Base-by-base conservation (phyloP, 2,329 filamentous ascomycete species). In the Exophiala lecanii-corni region DNA sequence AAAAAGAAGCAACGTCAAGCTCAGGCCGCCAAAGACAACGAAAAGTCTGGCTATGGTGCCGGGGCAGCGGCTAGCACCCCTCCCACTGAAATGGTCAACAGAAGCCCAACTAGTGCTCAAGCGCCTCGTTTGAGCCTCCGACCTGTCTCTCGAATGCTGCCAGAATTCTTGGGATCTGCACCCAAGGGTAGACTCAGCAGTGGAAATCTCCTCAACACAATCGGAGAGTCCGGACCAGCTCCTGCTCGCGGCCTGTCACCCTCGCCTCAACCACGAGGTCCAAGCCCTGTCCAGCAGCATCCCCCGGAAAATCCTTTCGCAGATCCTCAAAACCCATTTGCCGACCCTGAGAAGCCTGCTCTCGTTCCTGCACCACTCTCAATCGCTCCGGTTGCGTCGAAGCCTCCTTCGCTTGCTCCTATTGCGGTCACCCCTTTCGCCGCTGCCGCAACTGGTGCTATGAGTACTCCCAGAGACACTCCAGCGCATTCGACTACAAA, bases 121-220 rank as follows among this genome's bases (percentile, higher is more conserved):
- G 82, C 89, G 33, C 88, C 89, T n/a, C 83, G 83, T 50, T 75
- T 96, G 49, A 94, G 87, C 59, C 74, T 95, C 41, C 83, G 88
- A 37, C 89, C 89, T 2, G 78, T 92, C 36, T 91, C 87, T 30
- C 81, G 92, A 57, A 89, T 95, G 66, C 74, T 86, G 28, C 85
- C 87, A 4, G 81, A 78, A 58, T 75, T 86, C 50, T 69, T 61
- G 47, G 63, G 62, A 64, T 62, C 50, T 39, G 49, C 43, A 49
- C 55, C 44, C 53, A 62, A 42, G 50, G 53, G 36, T 46, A 46
- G 43, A 51, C 53, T 44, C 51, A 57, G 52, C 36, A 35, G 23
- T 13, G 55, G 53, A 18, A 55, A 55, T 33, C 50, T 52, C 53
- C 57, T 55, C 49, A 49, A 33, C 23, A 50, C 42, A 49, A 36